phyloP scores from a whole-genome alignment of 495 filamentous ascomycete genomes.

The Cetradonia linearis region DNA sequence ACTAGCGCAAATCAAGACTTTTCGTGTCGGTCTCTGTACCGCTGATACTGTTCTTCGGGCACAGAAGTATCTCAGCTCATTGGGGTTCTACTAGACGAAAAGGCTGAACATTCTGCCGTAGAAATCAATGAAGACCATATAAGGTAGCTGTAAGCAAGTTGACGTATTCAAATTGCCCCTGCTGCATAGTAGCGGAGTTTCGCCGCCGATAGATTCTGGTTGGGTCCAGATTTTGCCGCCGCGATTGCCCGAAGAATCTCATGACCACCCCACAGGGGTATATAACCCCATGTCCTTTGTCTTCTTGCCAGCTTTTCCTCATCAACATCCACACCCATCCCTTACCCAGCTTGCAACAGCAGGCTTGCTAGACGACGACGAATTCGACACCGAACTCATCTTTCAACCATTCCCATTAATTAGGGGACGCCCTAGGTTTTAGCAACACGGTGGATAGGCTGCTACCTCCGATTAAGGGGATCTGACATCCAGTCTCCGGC shows the following conservation, averaged over 20 bases:
- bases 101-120: background rate
- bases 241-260: constrained; percentile 7
- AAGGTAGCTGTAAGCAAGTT: background rate
- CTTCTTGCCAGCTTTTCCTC: background rate
- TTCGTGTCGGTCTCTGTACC: too few species aligned
- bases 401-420: background rate
- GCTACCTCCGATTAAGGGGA: background rate
- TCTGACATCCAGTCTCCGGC: background rate
- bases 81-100: background rate
- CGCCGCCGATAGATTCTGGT: background rate
- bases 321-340: background rate
- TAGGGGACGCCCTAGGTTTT: background rate
- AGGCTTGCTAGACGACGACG: background rate
- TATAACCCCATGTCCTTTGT: background rate
- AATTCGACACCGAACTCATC: background rate
- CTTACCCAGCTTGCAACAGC: background rate
- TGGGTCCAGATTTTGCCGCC: constrained; percentile 2
- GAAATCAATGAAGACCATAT: background rate
- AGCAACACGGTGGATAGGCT: background rate
- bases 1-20: too few species aligned
- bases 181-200: background rate
- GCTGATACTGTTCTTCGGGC: too few species aligned
- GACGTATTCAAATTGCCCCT: background rate
- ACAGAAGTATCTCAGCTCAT: background rate
- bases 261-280: constrained; percentile 3